Base-by-base conservation (phyloP, 176 grass and related monocot genomes). In the Musa beccarii region DNA sequence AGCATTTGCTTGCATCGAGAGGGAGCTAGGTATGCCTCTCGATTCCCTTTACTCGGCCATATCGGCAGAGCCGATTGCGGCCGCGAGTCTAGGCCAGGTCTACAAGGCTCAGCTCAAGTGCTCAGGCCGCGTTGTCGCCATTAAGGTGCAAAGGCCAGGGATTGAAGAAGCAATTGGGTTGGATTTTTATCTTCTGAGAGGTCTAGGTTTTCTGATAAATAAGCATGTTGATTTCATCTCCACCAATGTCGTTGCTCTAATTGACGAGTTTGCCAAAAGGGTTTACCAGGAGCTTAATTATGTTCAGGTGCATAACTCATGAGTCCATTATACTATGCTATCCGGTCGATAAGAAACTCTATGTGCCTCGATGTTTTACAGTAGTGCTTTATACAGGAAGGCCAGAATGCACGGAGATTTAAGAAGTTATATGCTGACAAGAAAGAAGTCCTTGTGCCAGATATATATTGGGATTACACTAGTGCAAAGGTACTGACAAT, bases 211-310 rank as follows among this genome's bases (percentile, higher is more conserved):
- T 74, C 79, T 98, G 59, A 89, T 98, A 76, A 98, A 98, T 81
- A 91, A 93, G 74, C 93, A 98, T 82, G 84, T 93, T 0, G 82
- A 93, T 77, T 76, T 93, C 72, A 68, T 98, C 79, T 81, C 90
- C 28, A 93, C 79, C 68, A 86, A 98, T 83, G 85, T 90, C 66
- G 90, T 93, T 81, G 90, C 90, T 51, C 86, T 98, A 51, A 89
- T 93, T 67, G 94, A 98, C 78, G 94, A 98, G 77, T 98, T 91
- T 85, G 94, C 87, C 34, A 83, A 82, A 76, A 86, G 94, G 72
- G 94, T 98, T 66, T 98, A 85, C 14, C 94, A 98, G 85, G 94
- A 98, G 82, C 94, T 98, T 62, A 98, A 98, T 81, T 98, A 98
- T 80, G 94, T 98, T 54, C 94, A 98, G 94, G 94, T 93, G 79